Percentiles rank a stretch among this genome's conserved stretches.
Conservation (phyloP, 129 eudicot genomes). For the Chrysanthemum makinoi region DNA sequence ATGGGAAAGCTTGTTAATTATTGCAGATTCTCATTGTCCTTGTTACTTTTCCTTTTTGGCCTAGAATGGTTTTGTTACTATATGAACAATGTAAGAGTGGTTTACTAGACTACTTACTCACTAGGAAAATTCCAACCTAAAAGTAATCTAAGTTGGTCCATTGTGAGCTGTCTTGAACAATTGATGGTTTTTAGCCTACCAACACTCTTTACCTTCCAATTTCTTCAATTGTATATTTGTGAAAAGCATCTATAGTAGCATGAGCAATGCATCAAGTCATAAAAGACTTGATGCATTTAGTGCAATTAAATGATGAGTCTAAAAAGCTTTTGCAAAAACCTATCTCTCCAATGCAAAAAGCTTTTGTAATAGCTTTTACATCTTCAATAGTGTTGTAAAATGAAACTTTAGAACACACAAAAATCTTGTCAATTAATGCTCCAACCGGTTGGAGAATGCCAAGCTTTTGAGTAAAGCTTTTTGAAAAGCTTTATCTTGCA, state of each 20-base stretch:
- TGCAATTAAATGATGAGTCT: too few species aligned
- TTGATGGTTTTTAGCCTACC: conserved; percentile 32
- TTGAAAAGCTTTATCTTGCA: too few species aligned
- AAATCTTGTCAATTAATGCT: too few species aligned
- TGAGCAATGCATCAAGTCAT: too few species aligned
- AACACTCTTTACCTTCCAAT: neutral
- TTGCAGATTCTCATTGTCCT: conserved; percentile 17
- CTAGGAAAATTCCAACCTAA: conserved; percentile 19
- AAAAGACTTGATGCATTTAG: too few species aligned
- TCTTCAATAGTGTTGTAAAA: too few species aligned
- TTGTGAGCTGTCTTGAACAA: conserved; percentile 34
- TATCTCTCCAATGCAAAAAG: too few species aligned
- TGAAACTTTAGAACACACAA: too few species aligned
- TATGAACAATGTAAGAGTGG: conserved; percentile 8
- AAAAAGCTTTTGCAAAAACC: too few species aligned
- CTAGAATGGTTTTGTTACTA: conserved; percentile 19
- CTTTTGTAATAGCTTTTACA: too few species aligned
- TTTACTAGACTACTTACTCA: conserved; percentile 29
- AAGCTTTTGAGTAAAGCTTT: too few species aligned
- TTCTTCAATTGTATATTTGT: neutral
- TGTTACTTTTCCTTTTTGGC: conserved; percentile 30
- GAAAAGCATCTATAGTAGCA: conserved; percentile 15
- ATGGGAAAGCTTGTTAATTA: conserved; percentile 15
- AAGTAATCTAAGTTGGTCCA: conserved; percentile 19
- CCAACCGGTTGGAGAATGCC: too few species aligned